Evolutionary conservation across 1,284 basidiomycete genomes (phyloP).

Genomic region (Ceratobasidium sp.): DNA sequence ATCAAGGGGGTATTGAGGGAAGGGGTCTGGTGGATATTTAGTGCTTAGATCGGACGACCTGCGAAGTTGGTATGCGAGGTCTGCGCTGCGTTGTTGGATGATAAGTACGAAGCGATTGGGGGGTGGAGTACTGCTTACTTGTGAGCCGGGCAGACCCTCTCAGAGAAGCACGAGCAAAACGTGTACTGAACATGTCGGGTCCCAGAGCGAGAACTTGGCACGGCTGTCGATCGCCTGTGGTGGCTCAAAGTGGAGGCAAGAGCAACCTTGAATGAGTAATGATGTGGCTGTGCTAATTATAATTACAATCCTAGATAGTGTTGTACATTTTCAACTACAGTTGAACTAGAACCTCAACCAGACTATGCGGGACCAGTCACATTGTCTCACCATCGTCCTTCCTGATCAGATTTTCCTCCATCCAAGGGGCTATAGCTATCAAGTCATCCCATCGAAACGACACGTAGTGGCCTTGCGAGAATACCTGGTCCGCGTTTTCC

Average conservation of each 20-base stretch:
- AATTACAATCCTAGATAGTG: neutral
- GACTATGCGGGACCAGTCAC: too few relatives aligned
- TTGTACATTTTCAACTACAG: neutral
- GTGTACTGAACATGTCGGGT: too few relatives aligned
- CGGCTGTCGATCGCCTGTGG: neutral
- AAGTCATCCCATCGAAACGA: conserved; percentile 79
- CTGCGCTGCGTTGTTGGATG: conserved; percentile 20
- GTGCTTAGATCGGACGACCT: too few relatives aligned
- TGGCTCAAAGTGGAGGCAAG: conserved; percentile 4
- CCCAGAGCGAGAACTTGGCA: too few relatives aligned
- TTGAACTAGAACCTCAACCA: too few relatives aligned
- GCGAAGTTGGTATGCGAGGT: conserved; percentile 3
- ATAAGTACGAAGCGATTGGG: conserved; percentile 22
- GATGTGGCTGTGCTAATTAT: conserved; percentile 7
- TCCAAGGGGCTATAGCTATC: conserved; percentile 79
- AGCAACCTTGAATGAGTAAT: conserved; percentile 8
- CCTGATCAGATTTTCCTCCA: conserved; percentile 63
- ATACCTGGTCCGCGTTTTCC: conserved; percentile 28
- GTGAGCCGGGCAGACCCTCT: neutral
- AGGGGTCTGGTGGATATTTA: neutral
- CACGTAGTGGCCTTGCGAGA: conserved; percentile 50
- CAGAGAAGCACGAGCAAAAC: too few relatives aligned
- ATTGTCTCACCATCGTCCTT: conserved; percentile 8
- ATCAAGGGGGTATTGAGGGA: conserved; percentile 43
- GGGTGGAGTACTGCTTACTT: conserved; percentile 3